Conservation (phyloP, 768 basidiomycete genomes). For the Russula abietina region DNA sequence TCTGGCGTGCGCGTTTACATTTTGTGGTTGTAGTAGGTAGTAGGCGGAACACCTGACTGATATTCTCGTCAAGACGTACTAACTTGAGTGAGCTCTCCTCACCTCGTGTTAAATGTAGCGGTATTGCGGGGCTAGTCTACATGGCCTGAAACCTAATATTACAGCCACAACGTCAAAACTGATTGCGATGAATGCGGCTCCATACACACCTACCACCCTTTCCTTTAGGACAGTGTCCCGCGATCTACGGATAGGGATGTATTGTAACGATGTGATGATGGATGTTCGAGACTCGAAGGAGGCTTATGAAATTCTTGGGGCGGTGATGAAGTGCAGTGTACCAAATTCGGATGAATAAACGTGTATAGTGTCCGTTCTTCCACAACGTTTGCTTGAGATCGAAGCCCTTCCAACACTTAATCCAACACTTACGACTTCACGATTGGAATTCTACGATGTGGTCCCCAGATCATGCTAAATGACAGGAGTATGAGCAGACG, state of each 20-base stretch:
- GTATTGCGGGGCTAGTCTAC: neutral
- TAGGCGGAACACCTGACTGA: neutral
- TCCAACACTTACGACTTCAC: neutral
- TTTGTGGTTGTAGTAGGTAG: neutral
- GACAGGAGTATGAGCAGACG: neutral
- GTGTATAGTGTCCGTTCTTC: neutral
- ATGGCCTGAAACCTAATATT: neutral
- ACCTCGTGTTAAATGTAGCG: neutral
- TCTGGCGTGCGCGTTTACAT: no score
- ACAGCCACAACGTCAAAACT: neutral
- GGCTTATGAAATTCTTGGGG: neutral
- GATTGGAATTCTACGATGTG: neutral
- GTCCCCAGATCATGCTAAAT: constrained; percentile 9
- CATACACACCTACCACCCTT: neutral
- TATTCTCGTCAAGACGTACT: no score
- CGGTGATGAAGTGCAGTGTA: neutral
- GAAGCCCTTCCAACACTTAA: neutral
- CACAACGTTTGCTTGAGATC: neutral
- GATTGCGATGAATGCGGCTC: neutral
- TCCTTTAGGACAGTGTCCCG: neutral
- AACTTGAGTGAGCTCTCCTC: neutral
- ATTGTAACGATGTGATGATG: neutral
- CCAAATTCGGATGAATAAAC: neutral
- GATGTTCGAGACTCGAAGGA: neutral
- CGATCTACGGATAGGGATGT: neutral